Percentiles rank a stretch among this genome's conserved stretches.
These are phyloP conservation scores for Ostreobium quekettii DNA, from an alignment of 139 green algal genomes.

Conservation along the genomic window DNA sequence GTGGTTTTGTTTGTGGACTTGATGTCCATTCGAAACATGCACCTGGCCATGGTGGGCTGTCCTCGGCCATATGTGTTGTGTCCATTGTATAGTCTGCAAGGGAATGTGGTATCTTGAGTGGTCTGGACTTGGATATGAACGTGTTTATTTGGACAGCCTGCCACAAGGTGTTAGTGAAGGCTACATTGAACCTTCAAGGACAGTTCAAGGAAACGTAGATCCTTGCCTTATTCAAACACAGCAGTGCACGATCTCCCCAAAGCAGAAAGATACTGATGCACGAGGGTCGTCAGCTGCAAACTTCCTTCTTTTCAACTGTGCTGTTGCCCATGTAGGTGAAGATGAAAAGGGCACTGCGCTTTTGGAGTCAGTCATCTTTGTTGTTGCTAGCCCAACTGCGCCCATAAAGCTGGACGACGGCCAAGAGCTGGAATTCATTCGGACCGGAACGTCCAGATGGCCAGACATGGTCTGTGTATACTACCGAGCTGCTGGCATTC, in stretches of 20 bases:
- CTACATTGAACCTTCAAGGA: too few relatives aligned
- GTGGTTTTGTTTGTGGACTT: too few relatives aligned
- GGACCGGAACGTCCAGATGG: constrained; percentile 77
- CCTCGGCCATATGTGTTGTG: too few relatives aligned
- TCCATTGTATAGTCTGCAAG: too few relatives aligned
- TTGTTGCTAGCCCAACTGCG: constrained; percentile 11
- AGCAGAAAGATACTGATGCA: background rate
- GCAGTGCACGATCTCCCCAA: background rate
- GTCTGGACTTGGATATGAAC: too few relatives aligned
- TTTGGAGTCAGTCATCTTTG: constrained; percentile 17
- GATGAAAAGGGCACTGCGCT: constrained; percentile 19
- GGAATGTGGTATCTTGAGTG: too few relatives aligned
- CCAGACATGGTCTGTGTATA: constrained; percentile 72
- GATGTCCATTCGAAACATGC: too few relatives aligned
- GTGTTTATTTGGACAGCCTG: too few relatives aligned
- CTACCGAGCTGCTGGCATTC: constrained; percentile 32
- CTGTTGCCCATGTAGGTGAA: background rate
- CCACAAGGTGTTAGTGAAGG: background rate
- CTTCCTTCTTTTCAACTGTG: background rate
- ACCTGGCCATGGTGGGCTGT: too few relatives aligned
- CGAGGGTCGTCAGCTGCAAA: background rate
- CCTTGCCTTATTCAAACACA: background rate
- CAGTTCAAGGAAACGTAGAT: background rate
- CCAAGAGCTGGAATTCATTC: constrained; percentile 40
- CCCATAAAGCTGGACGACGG: constrained; percentile 19